Conservation (phyloP, 129 eudicot genomes). For the Escallonia herrerae region DNA sequence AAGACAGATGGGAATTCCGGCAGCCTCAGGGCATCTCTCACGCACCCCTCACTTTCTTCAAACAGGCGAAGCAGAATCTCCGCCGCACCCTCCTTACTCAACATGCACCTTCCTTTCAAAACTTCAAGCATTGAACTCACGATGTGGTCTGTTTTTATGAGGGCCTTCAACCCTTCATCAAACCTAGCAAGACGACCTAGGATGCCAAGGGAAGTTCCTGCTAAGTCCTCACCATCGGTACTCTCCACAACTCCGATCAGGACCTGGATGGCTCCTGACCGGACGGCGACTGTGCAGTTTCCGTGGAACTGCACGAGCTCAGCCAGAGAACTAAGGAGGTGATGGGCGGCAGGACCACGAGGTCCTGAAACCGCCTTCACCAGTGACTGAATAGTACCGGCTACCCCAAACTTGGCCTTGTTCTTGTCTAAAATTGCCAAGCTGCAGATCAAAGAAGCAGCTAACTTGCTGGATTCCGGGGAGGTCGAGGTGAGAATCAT, state of each 20-base stretch:
- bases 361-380: conserved; percentile 46
- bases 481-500: conserved; percentile 36
- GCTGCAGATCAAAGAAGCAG: conserved; percentile 74
- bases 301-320: conserved; percentile 82
- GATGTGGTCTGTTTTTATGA: conserved; percentile 36
- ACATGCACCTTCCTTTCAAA: conserved; percentile 53
- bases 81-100: conserved; percentile 59
- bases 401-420: conserved; percentile 77
- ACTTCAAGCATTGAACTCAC: conserved; percentile 44
- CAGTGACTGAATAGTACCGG: conserved; percentile 45
- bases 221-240: conserved; percentile 44
- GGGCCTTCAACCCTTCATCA: conserved; percentile 58
- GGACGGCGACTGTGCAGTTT: conserved; percentile 75
- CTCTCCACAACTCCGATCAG: conserved; percentile 44
- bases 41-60: conserved; percentile 65
- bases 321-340: conserved; percentile 60
- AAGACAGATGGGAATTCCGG: conserved; percentile 50
- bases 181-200: conserved; percentile 61
- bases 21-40: conserved; percentile 46
- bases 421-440: conserved; percentile 78
- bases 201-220: conserved; percentile 56
- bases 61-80: conserved; percentile 55
- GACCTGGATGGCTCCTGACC: conserved; percentile 41
- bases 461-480: conserved; percentile 41
- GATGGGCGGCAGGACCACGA: conserved; percentile 42